Evolutionary conservation across 2,329 filamentous ascomycete genomes (phyloP).

Genomic region (Arthrinium puccinioides): DNA sequence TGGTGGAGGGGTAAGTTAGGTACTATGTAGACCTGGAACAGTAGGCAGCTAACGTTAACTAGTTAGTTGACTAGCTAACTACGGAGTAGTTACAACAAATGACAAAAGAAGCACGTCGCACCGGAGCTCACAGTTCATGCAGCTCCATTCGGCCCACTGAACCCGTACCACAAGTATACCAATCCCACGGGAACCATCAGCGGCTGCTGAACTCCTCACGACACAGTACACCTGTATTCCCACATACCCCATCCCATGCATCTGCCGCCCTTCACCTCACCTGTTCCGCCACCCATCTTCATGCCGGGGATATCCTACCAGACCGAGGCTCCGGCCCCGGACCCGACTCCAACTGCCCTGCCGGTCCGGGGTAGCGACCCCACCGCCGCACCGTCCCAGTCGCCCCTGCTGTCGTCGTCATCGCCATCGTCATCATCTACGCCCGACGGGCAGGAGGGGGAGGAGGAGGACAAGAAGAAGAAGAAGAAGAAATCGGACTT

Average conservation of each 20-base stretch:
- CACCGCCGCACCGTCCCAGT: background rate
- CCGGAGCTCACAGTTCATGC: too few relatives aligned
- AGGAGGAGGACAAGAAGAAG: slow-evolving; percentile 4
- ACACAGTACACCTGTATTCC: background rate
- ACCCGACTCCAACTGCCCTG: slow-evolving; percentile 10
- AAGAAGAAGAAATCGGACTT: too few relatives aligned
- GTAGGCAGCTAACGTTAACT: too few relatives aligned
- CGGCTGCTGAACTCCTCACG: background rate
- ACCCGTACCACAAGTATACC: too few relatives aligned
- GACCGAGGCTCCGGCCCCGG: slow-evolving; percentile 9
- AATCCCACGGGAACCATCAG: background rate
- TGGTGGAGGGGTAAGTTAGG: too few relatives aligned
- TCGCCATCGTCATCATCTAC: background rate
- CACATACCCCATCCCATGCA: slow-evolving; percentile 13
- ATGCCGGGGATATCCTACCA: slow-evolving; percentile 21
- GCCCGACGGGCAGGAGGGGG: background rate
- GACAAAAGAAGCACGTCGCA: too few relatives aligned
- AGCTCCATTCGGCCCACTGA: too few relatives aligned
- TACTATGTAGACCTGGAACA: too few relatives aligned
- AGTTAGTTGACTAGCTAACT: too few relatives aligned
- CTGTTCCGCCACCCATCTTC: slow-evolving; percentile 24
- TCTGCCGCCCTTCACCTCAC: slow-evolving; percentile 22
- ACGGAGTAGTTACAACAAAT: too few relatives aligned
- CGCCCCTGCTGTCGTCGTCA: background rate
- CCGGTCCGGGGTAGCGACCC: slow-evolving; percentile 7